Evolutionary conservation across 768 basidiomycete species (phyloP), one percentile per base, ranked within the genome.

Genomic region (Zangia roseola): DNA sequence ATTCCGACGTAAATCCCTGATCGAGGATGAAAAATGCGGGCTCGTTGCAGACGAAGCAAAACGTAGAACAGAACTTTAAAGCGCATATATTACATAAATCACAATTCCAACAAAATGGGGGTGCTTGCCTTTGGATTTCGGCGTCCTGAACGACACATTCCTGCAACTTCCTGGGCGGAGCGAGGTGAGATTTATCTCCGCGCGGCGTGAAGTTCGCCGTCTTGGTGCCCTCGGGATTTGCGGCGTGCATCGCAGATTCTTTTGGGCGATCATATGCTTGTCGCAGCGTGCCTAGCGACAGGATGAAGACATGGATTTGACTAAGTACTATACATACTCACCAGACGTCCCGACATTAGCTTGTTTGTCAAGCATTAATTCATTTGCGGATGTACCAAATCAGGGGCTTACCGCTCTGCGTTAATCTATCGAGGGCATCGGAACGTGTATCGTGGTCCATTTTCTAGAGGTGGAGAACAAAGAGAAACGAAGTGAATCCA

Each of bases 1-100:
- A 61, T 92, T 92, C 49, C 89, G 79, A 43, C 89, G 86, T 35
- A 31, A 16, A 57, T 83, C 76, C 45, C 69, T 54, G 23, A 69
- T 54, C 25, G 62, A 57, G 53, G 44, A 55, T 56, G 51, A 63
- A 55, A 40, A 34, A 9, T 52, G 56, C 2, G 33, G 3, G 6
- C 43, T 50, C 34, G 4, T 31, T n/a, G 23, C 19, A 10, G 53
- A 23, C 19, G 25, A 39, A 25, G 38, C 23, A 19, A 42, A 35
- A 28, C 72, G 60, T 13, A 70, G 69, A 45, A 76, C 72, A 43
- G 69, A 58, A 19, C 80, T 81, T 53, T 33, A 9, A 44, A 35
- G 35, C 49, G 58, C 55, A 63, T 55, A 66, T 50, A 64, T 56
- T 55, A 66, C 49, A 64, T 56, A 50, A 52, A 33, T 34, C 46